Evolutionary conservation across 345 rosid genomes (phyloP), one percentile per base, ranked within the genome.

Genomic region (Citrus glauca): DNA sequence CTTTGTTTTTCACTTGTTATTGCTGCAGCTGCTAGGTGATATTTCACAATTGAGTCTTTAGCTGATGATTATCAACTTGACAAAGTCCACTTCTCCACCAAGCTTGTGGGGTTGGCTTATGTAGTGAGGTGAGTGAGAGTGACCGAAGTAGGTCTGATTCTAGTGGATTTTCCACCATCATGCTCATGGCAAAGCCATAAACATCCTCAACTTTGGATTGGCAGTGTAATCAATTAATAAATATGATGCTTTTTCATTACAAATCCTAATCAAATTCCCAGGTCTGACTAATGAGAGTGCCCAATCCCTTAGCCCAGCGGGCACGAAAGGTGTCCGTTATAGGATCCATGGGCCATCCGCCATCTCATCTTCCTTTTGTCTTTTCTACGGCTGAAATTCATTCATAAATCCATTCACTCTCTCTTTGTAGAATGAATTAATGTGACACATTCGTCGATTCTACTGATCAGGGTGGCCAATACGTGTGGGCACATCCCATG

Each of bases 321-420:
- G 57, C 17, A 35, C 0, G 30, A 28, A 40, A 5, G 22, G 67
- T 10, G 20, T 55, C 69, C 59, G 4, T 42, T 8, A 11, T 4
- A n/a, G 9, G 63, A 30, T 27, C n/a, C n/a, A 65, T 64, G 33
- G 72, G 67, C 75, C 72, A 59, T 68, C 37, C 73, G 60, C 75
- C 67, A 42, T 68, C 37, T 61, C 61, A 73, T 66, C 73, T 73
- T 30, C 33, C 45, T 40, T 40, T 11, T 59, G 32, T 77, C 57
- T 50, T 48, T 22, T 33, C 38, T 65, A 0, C 2, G 10, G 10
- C 19, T 5, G 53, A n/a, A 67, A 38, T 27, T 27, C 66, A 17
- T 45, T 1, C 13, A 45, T 2, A 45, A 45, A 45, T 13, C 17
- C 50, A 3, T 45, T 45, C 50, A 3, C 17, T 45, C 50, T 11